Evolutionary conservation across 192 early-diverging fungal species (phyloP).

Genomic region (Entophlyctis helioformis): DNA sequence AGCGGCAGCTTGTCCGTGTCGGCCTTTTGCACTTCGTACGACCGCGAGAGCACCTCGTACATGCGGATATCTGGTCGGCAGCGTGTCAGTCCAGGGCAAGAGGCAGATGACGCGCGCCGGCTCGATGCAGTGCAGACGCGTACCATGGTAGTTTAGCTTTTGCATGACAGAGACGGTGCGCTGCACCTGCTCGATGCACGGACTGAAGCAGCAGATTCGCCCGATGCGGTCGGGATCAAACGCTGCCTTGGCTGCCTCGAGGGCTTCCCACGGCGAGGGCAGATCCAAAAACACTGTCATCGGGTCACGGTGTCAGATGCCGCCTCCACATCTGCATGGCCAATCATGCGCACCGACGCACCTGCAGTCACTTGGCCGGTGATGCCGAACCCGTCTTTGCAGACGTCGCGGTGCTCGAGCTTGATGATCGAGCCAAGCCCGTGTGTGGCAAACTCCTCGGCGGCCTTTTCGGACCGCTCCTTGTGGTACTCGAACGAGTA

Average conservation of each 20-base stretch:
- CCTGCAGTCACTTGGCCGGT: slow-evolving; percentile 60
- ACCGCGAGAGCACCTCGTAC: slow-evolving; percentile 84
- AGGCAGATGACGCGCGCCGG: too few relatives aligned
- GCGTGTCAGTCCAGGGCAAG: too few relatives aligned
- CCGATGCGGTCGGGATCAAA: slow-evolving; percentile 73
- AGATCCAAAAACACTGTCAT: slow-evolving; percentile 83
- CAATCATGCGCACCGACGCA: slow-evolving; percentile 10
- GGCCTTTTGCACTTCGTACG: slow-evolving; percentile 46
- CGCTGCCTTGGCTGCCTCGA: slow-evolving; percentile 70
- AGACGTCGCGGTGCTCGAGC: slow-evolving; percentile 75
- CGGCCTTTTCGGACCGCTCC: slow-evolving; percentile 49
- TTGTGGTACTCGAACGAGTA: slow-evolving; percentile 92
- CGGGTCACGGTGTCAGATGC: too few relatives aligned
- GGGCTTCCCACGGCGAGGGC: slow-evolving; percentile 92
- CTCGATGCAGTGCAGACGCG: too few relatives aligned
- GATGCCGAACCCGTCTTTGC: slow-evolving; percentile 74
- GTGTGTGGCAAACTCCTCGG: slow-evolving; percentile 73
- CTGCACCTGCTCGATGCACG: slow-evolving; percentile 92
- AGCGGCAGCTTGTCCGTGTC: slow-evolving; percentile 4
- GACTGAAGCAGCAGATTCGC: slow-evolving; percentile 87
- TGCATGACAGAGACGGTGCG: too few relatives aligned
- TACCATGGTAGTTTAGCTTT: too few relatives aligned
- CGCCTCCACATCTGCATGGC: too few relatives aligned
- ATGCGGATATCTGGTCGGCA: slow-evolving; percentile 61
- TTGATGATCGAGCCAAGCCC: slow-evolving; percentile 57